Evolutionary conservation across 2,329 filamentous ascomycete species (phyloP).

Genomic region (Diatrype stigma): DNA sequence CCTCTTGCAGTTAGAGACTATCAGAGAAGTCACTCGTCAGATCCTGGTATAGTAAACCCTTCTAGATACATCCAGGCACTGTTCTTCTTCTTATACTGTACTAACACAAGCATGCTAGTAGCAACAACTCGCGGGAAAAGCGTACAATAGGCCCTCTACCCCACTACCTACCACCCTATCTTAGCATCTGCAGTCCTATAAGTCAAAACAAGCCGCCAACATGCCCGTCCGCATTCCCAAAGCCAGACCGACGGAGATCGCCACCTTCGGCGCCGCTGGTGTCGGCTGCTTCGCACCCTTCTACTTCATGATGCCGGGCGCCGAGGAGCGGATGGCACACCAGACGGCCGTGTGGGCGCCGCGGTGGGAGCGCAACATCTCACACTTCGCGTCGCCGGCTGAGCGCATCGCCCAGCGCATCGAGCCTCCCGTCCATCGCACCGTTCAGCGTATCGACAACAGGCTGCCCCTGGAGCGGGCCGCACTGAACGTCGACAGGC

Average conservation of each 20-base stretch:
- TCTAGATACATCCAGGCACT: too few relatives aligned
- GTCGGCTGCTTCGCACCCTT: slow-evolving; percentile 51
- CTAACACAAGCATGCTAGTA: too few relatives aligned
- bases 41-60: too few relatives aligned
- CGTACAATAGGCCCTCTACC: slow-evolving; percentile 3
- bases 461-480: slow-evolving; percentile 47
- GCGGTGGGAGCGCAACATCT: slow-evolving; percentile 56
- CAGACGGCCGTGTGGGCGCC: slow-evolving; percentile 57
- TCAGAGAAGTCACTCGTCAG: too few relatives aligned
- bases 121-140: slow-evolving; percentile 1
- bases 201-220: slow-evolving; percentile 22
- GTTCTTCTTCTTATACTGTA: too few relatives aligned
- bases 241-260: slow-evolving; percentile 43
- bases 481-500: slow-evolving; percentile 43
- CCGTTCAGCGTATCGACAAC: slow-evolving; percentile 42
- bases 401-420: slow-evolving; percentile 45
- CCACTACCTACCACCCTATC: too few relatives aligned
- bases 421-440: slow-evolving; percentile 42
- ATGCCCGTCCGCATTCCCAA: slow-evolving; percentile 51
- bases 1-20: background rate
- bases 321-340: slow-evolving; percentile 48
- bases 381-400: slow-evolving; percentile 45
- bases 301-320: slow-evolving; percentile 54
- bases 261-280: slow-evolving; percentile 51
- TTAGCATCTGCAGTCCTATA: slow-evolving; percentile 12